phyloP scores from a whole-genome alignment of 345 rosid species.

The Salix suchowensis region DNA sequence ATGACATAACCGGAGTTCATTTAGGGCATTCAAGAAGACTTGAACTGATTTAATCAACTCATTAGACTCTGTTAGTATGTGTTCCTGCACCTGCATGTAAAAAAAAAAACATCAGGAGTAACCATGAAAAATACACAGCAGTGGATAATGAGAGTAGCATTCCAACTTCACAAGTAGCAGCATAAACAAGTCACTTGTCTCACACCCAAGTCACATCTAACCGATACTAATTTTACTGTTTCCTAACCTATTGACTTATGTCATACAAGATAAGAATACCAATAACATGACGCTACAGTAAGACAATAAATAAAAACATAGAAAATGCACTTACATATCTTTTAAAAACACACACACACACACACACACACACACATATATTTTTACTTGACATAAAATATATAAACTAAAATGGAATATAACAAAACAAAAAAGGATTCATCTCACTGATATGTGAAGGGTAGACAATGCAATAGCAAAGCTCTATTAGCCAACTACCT shows the following conservation, averaged over 20 bases:
- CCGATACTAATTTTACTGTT: background rate
- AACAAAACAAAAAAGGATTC: background rate
- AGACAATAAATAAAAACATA: too few species aligned
- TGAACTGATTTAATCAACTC: constrained; percentile 77
- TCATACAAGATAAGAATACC: background rate
- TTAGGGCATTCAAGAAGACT: constrained; percentile 69
- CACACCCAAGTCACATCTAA: background rate
- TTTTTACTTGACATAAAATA: background rate
- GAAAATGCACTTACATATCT: too few species aligned
- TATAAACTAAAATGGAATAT: background rate
- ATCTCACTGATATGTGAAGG: background rate
- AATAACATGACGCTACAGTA: too few species aligned
- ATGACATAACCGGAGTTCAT: constrained; percentile 76
- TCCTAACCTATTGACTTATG: background rate
- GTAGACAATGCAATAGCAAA: background rate
- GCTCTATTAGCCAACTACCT: background rate
- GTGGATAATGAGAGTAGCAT: background rate
- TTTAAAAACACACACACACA: too few species aligned
- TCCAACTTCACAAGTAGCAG: background rate
- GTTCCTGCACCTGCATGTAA: constrained; percentile 60
- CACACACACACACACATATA: too few species aligned
- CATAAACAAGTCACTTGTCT: background rate
- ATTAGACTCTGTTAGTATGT: constrained; percentile 67
- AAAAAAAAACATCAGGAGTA: background rate
- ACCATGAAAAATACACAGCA: background rate